phyloP scores from a whole-genome alignment of 2,329 filamentous ascomycete genomes.

The Ceratocystiopsis brevicomis region DNA sequence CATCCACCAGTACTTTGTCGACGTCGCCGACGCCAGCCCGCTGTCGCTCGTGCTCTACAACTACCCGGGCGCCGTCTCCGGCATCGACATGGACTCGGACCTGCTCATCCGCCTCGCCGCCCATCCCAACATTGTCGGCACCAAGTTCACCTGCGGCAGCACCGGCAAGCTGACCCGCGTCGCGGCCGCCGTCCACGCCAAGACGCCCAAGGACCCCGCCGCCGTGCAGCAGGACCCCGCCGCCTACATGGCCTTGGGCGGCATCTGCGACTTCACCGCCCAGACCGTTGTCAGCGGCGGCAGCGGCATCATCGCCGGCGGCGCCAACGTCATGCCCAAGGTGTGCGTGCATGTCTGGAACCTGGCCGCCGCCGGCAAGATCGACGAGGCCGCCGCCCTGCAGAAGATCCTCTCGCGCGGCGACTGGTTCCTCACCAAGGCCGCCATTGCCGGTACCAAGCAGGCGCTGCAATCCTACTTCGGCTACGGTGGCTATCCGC shows the following conservation, averaged over 20 bases:
- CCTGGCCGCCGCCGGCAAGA: slow-evolving; percentile 53
- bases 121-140: slow-evolving; percentile 71
- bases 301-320: slow-evolving; percentile 68
- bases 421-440: slow-evolving; percentile 70
- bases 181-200: slow-evolving; percentile 50
- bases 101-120: slow-evolving; percentile 60
- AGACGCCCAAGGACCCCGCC: slow-evolving; percentile 31
- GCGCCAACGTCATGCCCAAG: slow-evolving; percentile 73
- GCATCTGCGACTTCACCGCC: slow-evolving; percentile 72
- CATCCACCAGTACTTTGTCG: slow-evolving; percentile 35
- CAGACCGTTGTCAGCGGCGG: slow-evolving; percentile 66
- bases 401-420: slow-evolving; percentile 62
- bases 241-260: slow-evolving; percentile 72
- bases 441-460: slow-evolving; percentile 74
- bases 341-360: slow-evolving; percentile 63
- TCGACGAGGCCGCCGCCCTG: slow-evolving; percentile 53
- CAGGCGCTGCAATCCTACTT: slow-evolving; percentile 61
- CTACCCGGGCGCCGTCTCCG: slow-evolving; percentile 72
- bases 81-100: slow-evolving; percentile 81
- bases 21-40: slow-evolving; percentile 56
- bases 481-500: slow-evolving; percentile 62
- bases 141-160: slow-evolving; percentile 84
- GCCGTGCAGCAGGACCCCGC: slow-evolving; percentile 24
- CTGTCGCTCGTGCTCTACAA: slow-evolving; percentile 77
- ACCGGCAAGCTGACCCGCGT: slow-evolving; percentile 78